phyloP scores from a whole-genome alignment of 139 green algal genomes.

The Chlamydomonas schloesseri region DNA sequence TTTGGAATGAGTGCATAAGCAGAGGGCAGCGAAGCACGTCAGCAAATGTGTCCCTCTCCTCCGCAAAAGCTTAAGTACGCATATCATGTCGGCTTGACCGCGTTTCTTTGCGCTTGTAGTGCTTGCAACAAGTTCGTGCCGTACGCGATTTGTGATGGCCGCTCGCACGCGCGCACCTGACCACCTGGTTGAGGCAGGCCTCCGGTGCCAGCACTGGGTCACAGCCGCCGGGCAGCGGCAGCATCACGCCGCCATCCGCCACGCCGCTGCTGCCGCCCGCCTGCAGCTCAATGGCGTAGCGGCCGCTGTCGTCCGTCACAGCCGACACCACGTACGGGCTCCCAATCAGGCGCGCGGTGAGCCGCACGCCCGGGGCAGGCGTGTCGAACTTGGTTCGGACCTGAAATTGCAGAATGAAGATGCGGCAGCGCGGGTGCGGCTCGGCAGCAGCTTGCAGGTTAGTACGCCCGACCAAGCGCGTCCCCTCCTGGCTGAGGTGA shows the following conservation, averaged over 20 bases:
- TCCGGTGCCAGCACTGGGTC: background rate
- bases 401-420: background rate
- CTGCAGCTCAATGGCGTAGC: background rate
- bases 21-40: too few species aligned
- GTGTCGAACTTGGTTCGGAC: background rate
- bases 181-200: background rate
- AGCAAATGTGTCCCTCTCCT: too few species aligned
- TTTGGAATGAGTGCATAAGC: too few species aligned
- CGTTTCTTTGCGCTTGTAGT: too few species aligned
- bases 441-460: too few species aligned
- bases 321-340: background rate
- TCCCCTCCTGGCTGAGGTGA: too few species aligned
- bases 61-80: too few species aligned
- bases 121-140: too few species aligned
- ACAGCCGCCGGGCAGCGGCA: background rate
- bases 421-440: too few species aligned
- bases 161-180: background rate
- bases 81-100: too few species aligned
- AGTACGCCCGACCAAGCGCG: too few species aligned
- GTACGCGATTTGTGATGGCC: too few species aligned
- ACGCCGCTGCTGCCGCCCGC: background rate
- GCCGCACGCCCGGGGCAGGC: background rate
- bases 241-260: background rate
- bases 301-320: background rate
- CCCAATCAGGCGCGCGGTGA: background rate